Conservation (phyloP, 768 basidiomycete genomes). For the Pleurotus citrinopileatus region DNA sequence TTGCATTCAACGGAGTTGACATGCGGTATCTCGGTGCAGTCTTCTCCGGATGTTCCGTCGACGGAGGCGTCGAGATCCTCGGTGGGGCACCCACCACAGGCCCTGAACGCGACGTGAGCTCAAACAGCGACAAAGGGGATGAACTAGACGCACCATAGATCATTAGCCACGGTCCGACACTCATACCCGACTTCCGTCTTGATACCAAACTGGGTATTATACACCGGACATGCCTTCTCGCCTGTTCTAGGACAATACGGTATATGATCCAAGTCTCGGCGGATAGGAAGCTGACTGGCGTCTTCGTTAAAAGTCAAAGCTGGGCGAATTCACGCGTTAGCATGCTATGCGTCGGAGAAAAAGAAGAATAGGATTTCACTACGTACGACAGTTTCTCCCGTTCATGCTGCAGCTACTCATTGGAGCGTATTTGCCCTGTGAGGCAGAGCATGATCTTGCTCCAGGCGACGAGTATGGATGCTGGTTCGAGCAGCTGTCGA, state of each 20-base stretch:
- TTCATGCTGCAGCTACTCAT: conserved; percentile 15
- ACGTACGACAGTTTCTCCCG: conserved; percentile 19
- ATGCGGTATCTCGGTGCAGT: conserved; percentile 42
- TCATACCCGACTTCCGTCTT: conserved; percentile 16
- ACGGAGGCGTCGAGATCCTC: conserved; percentile 15
- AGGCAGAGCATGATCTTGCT: conserved; percentile 18
- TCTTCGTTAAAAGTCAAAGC: conserved; percentile 9
- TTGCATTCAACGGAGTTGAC: conserved; percentile 35
- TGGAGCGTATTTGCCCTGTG: conserved; percentile 15
- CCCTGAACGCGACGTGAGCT: conserved; percentile 15
- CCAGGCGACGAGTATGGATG: conserved; percentile 24
- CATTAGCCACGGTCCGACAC: conserved; percentile 21
- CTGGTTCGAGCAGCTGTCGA: conserved; percentile 20
- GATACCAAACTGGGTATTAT: conserved; percentile 14
- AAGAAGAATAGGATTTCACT: too few relatives aligned
- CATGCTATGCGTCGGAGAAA: too few relatives aligned
- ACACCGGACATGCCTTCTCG: conserved; percentile 23
- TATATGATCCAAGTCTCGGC: conserved; percentile 8
- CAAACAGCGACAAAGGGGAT: background rate
- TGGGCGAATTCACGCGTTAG: too few relatives aligned
- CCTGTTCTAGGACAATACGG: conserved; percentile 17
- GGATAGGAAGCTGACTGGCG: conserved; percentile 11
- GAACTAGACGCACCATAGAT: conserved; percentile 23
- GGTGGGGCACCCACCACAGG: conserved; percentile 27
- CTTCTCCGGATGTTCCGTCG: conserved; percentile 30